Percentiles rank a stretch among this genome's conserved stretches.
phyloP scores from a whole-genome alignment of 306 rosid species.

The Ormosia semicastrata region DNA sequence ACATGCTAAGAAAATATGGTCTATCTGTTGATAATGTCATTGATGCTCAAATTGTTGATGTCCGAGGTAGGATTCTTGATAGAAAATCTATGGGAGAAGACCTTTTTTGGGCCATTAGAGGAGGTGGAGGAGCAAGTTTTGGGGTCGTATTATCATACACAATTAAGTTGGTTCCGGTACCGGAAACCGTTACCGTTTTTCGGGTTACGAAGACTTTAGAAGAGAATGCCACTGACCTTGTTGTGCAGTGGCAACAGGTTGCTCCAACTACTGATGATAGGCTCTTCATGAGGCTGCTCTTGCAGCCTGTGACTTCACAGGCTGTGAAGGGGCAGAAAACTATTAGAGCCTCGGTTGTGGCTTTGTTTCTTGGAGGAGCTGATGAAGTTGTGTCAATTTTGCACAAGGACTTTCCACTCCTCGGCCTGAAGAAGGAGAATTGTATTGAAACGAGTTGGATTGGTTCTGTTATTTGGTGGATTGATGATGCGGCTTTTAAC shows the following conservation, averaged over 20 bases:
- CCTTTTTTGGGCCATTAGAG: slow-evolving; percentile 35
- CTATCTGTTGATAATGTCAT: slow-evolving; percentile 23
- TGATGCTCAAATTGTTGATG: slow-evolving; percentile 36
- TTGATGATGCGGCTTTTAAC: not conserved
- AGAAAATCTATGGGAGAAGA: slow-evolving; percentile 39
- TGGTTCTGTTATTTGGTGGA: slow-evolving; percentile 38
- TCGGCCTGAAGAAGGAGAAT: slow-evolving; percentile 30
- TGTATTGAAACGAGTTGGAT: slow-evolving; percentile 41
- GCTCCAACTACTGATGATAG: slow-evolving; percentile 34
- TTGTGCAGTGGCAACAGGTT: slow-evolving; percentile 44
- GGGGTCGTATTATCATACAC: slow-evolving; percentile 40
- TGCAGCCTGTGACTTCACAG: slow-evolving; percentile 34
- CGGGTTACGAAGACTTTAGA: slow-evolving; percentile 22
- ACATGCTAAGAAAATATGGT: slow-evolving; percentile 34
- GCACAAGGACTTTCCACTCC: slow-evolving; percentile 31
- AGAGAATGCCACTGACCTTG: slow-evolving; percentile 35
- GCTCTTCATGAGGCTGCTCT: slow-evolving; percentile 37
- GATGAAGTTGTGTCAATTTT: slow-evolving; percentile 25
- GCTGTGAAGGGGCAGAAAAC: slow-evolving; percentile 17
- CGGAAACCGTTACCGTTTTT: slow-evolving; percentile 31
- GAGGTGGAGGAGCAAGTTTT: slow-evolving; percentile 43
- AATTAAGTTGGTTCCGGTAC: slow-evolving; percentile 29
- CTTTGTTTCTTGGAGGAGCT: slow-evolving; percentile 36
- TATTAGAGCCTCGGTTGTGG: slow-evolving; percentile 21
- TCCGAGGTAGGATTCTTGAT: slow-evolving; percentile 17